Base-by-base conservation (phyloP, 805 yeast genomes). In the Suhomyces canberraensis region DNA sequence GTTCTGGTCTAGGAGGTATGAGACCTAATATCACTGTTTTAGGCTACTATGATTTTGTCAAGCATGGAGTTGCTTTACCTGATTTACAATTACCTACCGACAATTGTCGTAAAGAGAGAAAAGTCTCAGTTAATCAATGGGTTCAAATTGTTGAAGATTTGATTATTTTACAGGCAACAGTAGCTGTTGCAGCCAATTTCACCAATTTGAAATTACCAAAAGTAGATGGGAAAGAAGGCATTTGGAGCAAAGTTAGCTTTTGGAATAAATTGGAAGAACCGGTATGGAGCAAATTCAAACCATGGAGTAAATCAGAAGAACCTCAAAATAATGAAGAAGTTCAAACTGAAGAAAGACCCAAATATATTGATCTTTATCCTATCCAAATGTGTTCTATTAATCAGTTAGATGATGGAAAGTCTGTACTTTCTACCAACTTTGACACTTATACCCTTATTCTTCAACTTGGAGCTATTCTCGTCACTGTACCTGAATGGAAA, bases 1-100 rank as follows among this genome's bases (percentile, higher is more conserved):
- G 97, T 0, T 84, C 95, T 3, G 99, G 99, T 0, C 67, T 93
- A n/a, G 99, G 99, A 6, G 97, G 96, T 9, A 93, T 93, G 98
- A 83, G 78, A 51, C 98, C 98, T 2, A 93, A 93, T 54, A 90
- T 93, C 35, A 87, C 96, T 0, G 95, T 93, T 0, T 42, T 93
- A 21, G 98, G 98, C 0, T 89, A 89, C 52, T 86, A 82, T 48
- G 95, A 91, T 53, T 67, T 82, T 41, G 60, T 56, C 16, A 66
- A 65, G 36, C 70, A 63, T 40, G 70, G 71, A 1, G 50, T 61
- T 13, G 53, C 53, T 8, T 42, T 58, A 26, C 69, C 69, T 1
- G 1, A 42, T 3, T 37, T 47, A 9, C 50, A 52, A 29, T 58
- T 87, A 17, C 95, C 95, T 3, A 90, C 98, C 0, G 97, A 91